Conservation (phyloP, 176 grass and related monocot species). For the bread wheat (Triticum aestivum) region DNA sequence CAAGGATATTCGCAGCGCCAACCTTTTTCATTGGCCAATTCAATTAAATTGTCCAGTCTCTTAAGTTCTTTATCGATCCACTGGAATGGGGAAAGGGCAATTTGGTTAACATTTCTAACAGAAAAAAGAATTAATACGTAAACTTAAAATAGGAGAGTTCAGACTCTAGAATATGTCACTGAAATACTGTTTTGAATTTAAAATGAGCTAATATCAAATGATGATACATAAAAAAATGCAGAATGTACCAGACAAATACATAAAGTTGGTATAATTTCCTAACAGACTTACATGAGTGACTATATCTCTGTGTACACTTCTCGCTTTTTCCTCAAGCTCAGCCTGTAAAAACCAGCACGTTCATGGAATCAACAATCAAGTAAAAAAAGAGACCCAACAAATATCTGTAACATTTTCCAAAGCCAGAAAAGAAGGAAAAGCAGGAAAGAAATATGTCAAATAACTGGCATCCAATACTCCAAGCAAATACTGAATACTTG, state of each 20-base stretch:
- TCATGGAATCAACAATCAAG: conserved; percentile 6
- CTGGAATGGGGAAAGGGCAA: conserved; percentile 38
- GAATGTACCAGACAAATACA: not conserved
- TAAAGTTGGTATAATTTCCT: not conserved
- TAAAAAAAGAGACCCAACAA: conserved; percentile 17
- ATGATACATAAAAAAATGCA: not conserved
- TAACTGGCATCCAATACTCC: not conserved
- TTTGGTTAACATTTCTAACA: conserved; percentile 3
- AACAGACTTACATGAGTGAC: conserved; percentile 68
- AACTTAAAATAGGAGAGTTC: not conserved
- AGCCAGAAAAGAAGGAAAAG: not conserved
- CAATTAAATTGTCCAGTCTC: conserved; percentile 64
- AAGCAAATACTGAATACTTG: not conserved
- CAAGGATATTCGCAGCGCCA: conserved; percentile 87
- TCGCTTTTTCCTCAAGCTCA: conserved; percentile 74
- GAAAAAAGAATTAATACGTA: not conserved
- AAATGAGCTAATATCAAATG: not conserved
- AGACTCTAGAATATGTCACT: not conserved
- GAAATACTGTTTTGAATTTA: not conserved
- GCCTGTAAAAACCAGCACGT: conserved; percentile 48
- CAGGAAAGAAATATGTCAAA: not conserved
- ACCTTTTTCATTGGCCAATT: conserved; percentile 78
- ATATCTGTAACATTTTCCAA: not conserved
- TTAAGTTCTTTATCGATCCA: conserved; percentile 72
- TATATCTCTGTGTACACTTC: conserved; percentile 60